Base-by-base conservation (phyloP, 23 red algal genomes). In the Agarophyton chilense region DNA sequence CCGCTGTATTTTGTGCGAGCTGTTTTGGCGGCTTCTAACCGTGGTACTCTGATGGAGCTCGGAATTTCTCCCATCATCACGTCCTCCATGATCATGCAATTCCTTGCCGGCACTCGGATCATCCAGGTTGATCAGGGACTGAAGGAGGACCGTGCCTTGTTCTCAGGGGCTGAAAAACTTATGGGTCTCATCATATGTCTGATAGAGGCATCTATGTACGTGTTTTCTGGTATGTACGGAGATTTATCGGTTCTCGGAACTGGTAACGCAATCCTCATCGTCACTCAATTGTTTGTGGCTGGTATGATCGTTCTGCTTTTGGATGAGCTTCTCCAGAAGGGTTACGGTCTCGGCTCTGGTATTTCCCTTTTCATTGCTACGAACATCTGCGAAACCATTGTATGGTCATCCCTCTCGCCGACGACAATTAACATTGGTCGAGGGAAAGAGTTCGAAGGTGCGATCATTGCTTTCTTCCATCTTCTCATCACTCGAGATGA, bases 301-400 rank as follows among this genome's bases (percentile, higher is more conserved):
- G 93, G 97, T 16, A 81, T 99, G 74, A 90, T 99, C 31, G 97
- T 99, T 24, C 84, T 99, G 65, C 94, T 99, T 35, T 78, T 99
- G 35, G 97, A 99, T 52, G 97, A 99, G 81, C 66, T 99, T 45
- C 83, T 99, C 33, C 93, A 96, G 72, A 99, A 99, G 84, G 97
- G 97, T 24, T 99, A 96, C 41, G 97, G 97, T 8, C 89, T 99
- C 52, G 97, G 97, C 40, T 94, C 90, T 83, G 97, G 93, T 26
- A 99, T 99, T 63, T 95, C 92, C 35, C 84, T 99, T 39, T 99
- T 99, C 67, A 99, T 99, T 86, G 97, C 97, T 4, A 99, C 97
- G 21, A 99, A 99, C 56, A 96, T 99, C 39, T 95, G 92, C 26
- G 97, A 99, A 74, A 96, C 97, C 21, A 94, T 99, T 72, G 91